phyloP scores from a whole-genome alignment of 106 monocot genomes.

The Posidonia australis region DNA sequence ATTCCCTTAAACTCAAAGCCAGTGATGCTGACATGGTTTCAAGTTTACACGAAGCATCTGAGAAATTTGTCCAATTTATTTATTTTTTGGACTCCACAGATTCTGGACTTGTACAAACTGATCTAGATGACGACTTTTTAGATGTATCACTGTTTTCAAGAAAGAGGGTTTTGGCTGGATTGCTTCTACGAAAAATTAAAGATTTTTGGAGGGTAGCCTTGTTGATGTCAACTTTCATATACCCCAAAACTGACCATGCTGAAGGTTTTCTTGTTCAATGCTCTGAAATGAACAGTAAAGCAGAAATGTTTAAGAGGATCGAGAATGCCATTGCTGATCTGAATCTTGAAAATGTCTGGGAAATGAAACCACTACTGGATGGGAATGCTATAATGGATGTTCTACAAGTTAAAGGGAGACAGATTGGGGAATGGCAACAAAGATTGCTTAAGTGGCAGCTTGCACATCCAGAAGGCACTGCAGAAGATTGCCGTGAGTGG shows the following conservation, averaged over 20 bases:
- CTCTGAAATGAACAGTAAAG: slow-evolving; percentile 31
- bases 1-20: slow-evolving; percentile 79
- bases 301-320: slow-evolving; percentile 29
- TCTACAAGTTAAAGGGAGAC: slow-evolving; percentile 66
- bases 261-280: slow-evolving; percentile 9
- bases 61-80: slow-evolving; percentile 54
- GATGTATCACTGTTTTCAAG: slow-evolving; percentile 34
- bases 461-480: slow-evolving; percentile 51
- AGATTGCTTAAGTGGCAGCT: slow-evolving; percentile 89
- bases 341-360: slow-evolving; percentile 64
- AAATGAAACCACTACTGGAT: slow-evolving; percentile 71
- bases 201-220: slow-evolving; percentile 79
- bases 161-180: slow-evolving; percentile 71
- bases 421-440: slow-evolving; percentile 79
- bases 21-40: slow-evolving; percentile 78
- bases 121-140: slow-evolving; percentile 54
- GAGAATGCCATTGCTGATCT: slow-evolving; percentile 7
- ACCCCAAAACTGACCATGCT: slow-evolving; percentile 12
- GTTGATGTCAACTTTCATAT: slow-evolving; percentile 53
- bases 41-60: slow-evolving; percentile 46
- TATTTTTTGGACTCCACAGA: slow-evolving; percentile 29
- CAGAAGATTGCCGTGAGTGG: slow-evolving; percentile 74
- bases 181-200: slow-evolving; percentile 75
- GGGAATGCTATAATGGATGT: slow-evolving; percentile 74
- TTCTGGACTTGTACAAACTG: slow-evolving; percentile 15